phyloP scores from a whole-genome alignment of 2,329 filamentous ascomycete genomes.

The Aspergillus awamori region DNA sequence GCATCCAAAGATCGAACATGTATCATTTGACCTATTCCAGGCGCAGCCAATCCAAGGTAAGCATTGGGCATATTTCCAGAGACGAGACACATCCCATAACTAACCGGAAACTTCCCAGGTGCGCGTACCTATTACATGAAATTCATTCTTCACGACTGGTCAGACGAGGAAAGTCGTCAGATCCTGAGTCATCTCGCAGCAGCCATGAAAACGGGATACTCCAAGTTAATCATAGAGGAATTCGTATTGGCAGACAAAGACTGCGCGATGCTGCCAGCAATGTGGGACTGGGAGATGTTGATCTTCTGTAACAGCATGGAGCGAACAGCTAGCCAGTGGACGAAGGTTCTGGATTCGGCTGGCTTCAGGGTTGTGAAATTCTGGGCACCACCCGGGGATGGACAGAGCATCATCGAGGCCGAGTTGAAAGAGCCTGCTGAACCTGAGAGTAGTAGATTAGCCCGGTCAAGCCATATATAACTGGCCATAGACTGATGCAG shows the following conservation, averaged over 20 bases:
- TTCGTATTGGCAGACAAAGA: neutral
- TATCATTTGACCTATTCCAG: constrained; percentile 13
- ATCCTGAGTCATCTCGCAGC: neutral
- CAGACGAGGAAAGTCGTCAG: neutral
- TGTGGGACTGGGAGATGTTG: constrained; percentile 8
- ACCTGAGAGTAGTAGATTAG: neutral
- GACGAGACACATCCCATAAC: neutral
- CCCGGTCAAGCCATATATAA: neutral
- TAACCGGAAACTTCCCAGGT: neutral
- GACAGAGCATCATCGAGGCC: neutral
- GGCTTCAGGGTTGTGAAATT: neutral
- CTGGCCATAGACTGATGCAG: too few relatives aligned
- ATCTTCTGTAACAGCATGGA: constrained; percentile 1
- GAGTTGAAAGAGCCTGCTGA: neutral
- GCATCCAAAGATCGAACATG: neutral
- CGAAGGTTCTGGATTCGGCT: neutral
- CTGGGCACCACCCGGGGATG: neutral
- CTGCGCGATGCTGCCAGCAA: neutral
- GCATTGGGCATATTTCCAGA: neutral
- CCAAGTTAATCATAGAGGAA: neutral
- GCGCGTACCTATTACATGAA: constrained; percentile 8
- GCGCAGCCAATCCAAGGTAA: constrained; percentile 11
- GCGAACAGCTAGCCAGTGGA: neutral
- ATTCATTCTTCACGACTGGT: neutral
- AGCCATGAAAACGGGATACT: neutral